Evolutionary conservation across 495 filamentous ascomycete genomes (phyloP), one percentile per base, ranked within the genome.

Genomic region (Xylaria castorea): DNA sequence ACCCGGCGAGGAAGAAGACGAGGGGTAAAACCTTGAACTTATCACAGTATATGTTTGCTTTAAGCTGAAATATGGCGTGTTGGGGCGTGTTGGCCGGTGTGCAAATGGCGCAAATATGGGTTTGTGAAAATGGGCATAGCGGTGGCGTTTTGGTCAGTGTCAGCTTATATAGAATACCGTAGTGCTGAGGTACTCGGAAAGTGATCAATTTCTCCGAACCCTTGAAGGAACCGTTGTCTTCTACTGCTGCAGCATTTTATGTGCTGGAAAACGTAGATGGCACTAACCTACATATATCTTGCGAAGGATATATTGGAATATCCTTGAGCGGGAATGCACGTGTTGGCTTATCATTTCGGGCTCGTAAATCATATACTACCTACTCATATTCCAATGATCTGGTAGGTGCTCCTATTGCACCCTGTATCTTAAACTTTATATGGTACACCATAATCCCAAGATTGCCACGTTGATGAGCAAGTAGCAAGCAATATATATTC

Each of bases 21-120:
- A 42, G 30, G 9, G 34, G 78, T 1, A 75, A 38, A 22, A 68
- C 80, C 42, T 76, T 90, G 57, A 80, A 91, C 75, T 76, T 92
- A 53, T 83, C 87, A 38, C 83, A 81, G 66, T 91, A 89, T 74
- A 80, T 85, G 46, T 91, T 90, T 80, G 76, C 82, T 62, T 83
- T 18, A n/a, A 30, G 38, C 18, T 72, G 70, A 79, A 53, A 14
- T 53, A 3, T 18, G 34, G 18, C 48, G 61, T 46, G 20, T 55
- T 73, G 38, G 64, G 34, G 3, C 11, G 25, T 42, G 36, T 22
- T 60, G 14, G 1, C 60, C 1, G 30, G 22, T 12, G 27, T 12
- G 32, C 40, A 51, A 34, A 22, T 36, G 58, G 22, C 68, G 38
- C 44, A 22, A n/a, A 70, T 63, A 42, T 32, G 64, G 51, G 44